Base-by-base conservation (phyloP, 768 basidiomycete species). In the Dacryopinax primogenitus region DNA sequence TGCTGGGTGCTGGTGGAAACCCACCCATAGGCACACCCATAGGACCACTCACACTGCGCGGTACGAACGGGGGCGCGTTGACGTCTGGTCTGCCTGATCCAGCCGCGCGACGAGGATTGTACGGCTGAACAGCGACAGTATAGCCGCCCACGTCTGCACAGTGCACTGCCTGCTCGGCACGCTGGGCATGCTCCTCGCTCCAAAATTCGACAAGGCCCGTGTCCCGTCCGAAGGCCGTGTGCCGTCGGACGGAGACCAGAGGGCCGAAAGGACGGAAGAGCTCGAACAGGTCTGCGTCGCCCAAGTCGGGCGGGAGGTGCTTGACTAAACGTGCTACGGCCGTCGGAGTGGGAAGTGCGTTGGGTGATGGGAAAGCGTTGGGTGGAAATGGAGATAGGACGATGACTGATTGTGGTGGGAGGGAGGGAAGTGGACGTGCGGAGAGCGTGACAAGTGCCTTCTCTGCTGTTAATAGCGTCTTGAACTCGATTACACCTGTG, bases 391-490 rank as follows among this genome's bases (percentile, higher is more conserved):
- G 90, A 1, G 91, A 92, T 45, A 93, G 79, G 23, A 85, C 80
- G 58, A 92, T 78, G 63, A 78, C 76, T 1, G 85, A 83, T 1
- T 83, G 77, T 1, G 86, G 84, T 21, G 78, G 75, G 26, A 84
- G 72, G 63, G 79, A 82, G 12, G 85, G 86, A 41, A 92, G 80
- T 44, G 82, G 82, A 69, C 87, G 86, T 68, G 84, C 82, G 74
- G 92, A 87, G 58, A 93, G 79, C 11, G 86, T 92, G 15, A 90
- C 86, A 28, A 93, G 79, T 15, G 92, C 92, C 74, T 91, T 92
- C 76, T 92, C 90, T 68, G 92, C 92, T 92, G 76, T 18, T 64
- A 30, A 34, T 39, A 37, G 33, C 30, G 61, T 67, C 12, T 36
- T 35, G 79, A 92, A 92, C 74, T 92, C 88, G 72, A 92, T 89